A percentile compares a stretch with the other conserved stretches of the same genome.
These are phyloP conservation scores for Diaporthe batatas DNA, from an alignment of 2,329 filamentous ascomycete genomes.

Conservation along the genomic window DNA sequence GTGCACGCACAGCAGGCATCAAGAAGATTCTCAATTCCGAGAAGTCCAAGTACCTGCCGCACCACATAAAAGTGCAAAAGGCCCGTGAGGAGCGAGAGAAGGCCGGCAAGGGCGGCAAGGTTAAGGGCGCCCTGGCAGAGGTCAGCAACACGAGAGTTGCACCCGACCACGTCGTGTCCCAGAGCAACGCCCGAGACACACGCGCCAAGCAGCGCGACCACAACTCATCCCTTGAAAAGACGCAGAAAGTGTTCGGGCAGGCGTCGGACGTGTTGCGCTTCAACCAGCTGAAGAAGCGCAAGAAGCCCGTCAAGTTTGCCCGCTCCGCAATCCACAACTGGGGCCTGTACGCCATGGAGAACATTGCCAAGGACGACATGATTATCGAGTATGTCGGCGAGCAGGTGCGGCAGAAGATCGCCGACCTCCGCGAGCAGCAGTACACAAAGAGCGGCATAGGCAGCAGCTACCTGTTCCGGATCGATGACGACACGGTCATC, in stretches of 20 bases:
- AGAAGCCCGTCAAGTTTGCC: slow-evolving; percentile 98
- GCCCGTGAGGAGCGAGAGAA: slow-evolving; percentile 91
- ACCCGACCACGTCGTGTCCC: slow-evolving; percentile 84
- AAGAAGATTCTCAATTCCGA: slow-evolving; percentile 97
- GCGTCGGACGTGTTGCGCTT: slow-evolving; percentile 95
- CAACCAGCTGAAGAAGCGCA: slow-evolving; percentile 99
- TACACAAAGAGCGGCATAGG: slow-evolving; percentile 98
- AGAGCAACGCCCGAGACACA: slow-evolving; percentile 91
- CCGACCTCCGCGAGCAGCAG: slow-evolving; percentile 91
- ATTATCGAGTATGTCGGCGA: slow-evolving; percentile 99
- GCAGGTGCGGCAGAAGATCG: slow-evolving; percentile 95
- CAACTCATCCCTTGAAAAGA: slow-evolving; percentile 93
- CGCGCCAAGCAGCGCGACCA: slow-evolving; percentile 96
- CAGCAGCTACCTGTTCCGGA: slow-evolving; percentile 97
- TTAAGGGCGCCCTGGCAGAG: slow-evolving; percentile 71
- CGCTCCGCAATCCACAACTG: slow-evolving; percentile 98
- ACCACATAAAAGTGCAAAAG: slow-evolving; percentile 96
- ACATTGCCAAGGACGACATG: slow-evolving; percentile 98
- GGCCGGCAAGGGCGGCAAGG: slow-evolving; percentile 73
- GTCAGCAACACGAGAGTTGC: slow-evolving; percentile 79
- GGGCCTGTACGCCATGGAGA: slow-evolving; percentile 97
- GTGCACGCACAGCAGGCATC: slow-evolving; percentile 90
- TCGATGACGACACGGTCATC: slow-evolving; percentile 97
- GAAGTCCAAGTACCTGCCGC: slow-evolving; percentile 97
- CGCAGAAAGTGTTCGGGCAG: slow-evolving; percentile 86